Percentiles rank a stretch among this genome's conserved stretches.
Evolutionary conservation across 2,329 filamentous ascomycete species (phyloP).

Genomic region (Colletotrichum truncatum): DNA sequence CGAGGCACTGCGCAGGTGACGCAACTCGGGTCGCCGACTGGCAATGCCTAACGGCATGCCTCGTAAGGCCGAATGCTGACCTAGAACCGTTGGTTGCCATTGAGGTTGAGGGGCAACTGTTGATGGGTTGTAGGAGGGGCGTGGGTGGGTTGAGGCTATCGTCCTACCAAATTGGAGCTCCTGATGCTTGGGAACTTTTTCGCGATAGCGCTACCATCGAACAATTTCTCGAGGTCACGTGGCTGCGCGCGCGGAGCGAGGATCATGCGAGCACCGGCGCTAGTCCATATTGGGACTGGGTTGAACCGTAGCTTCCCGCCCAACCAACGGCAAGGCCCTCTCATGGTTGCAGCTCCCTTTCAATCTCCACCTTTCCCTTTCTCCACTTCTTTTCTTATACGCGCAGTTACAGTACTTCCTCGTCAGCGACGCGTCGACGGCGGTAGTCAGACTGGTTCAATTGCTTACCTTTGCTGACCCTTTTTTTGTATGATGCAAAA

Average conservation of each 20-base stretch:
- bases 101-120: neutral
- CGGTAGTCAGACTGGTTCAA: neutral
- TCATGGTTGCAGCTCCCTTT: neutral
- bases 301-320: neutral
- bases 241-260: constrained; percentile 15
- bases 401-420: constrained; percentile 15
- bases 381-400: constrained; percentile 15
- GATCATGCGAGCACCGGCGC: constrained; percentile 20
- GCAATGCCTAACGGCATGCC: constrained; percentile 30
- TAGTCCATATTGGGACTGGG: neutral
- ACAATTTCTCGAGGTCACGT: constrained; percentile 30
- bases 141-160: neutral
- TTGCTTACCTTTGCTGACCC: neutral
- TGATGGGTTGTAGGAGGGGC: neutral
- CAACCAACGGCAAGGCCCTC: neutral
- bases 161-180: constrained; percentile 19
- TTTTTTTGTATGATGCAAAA: neutral
- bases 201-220: constrained; percentile 25
- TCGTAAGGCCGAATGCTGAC: constrained; percentile 28
- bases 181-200: constrained; percentile 28
- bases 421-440: constrained; percentile 14
- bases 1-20: constrained; percentile 15
- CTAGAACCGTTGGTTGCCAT: constrained; percentile 29
- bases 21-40: constrained; percentile 15
- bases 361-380: neutral